Conservation (phyloP, 495 filamentous ascomycete species). For the Tuber calosporum region DNA sequence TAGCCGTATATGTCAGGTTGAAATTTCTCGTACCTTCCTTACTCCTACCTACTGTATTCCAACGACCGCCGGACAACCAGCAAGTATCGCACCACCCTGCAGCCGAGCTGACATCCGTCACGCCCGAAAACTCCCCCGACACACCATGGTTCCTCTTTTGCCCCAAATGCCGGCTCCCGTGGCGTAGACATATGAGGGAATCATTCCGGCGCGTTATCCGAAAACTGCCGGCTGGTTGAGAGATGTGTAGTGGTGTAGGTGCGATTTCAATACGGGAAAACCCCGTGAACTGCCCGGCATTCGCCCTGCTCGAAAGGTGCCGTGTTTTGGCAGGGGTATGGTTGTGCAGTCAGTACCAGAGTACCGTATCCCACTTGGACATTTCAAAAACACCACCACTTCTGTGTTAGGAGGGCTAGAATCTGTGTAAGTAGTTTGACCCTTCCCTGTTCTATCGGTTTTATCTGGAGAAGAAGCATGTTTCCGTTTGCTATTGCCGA, state of each 20-base stretch:
- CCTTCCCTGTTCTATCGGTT: background rate
- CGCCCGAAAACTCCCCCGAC: background rate
- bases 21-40: background rate
- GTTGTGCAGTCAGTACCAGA: too few species aligned
- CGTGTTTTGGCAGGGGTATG: background rate
- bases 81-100: background rate
- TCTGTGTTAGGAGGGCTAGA: background rate
- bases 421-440: background rate
- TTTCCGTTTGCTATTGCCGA: too few species aligned
- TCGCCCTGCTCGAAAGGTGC: background rate
- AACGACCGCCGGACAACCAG: background rate
- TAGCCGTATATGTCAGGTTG: background rate
- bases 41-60: too few species aligned
- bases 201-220: background rate
- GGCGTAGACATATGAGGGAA: background rate
- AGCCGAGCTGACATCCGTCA: too few species aligned
- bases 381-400: background rate
- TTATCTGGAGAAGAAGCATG: background rate
- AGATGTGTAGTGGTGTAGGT: background rate
- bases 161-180: background rate
- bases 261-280: background rate
- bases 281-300: background rate
- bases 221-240: background rate
- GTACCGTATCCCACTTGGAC: background rate
- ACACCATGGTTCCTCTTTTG: background rate